Conservation (phyloP, 2,329 filamentous ascomycete genomes). For the Microsporum audouinii region DNA sequence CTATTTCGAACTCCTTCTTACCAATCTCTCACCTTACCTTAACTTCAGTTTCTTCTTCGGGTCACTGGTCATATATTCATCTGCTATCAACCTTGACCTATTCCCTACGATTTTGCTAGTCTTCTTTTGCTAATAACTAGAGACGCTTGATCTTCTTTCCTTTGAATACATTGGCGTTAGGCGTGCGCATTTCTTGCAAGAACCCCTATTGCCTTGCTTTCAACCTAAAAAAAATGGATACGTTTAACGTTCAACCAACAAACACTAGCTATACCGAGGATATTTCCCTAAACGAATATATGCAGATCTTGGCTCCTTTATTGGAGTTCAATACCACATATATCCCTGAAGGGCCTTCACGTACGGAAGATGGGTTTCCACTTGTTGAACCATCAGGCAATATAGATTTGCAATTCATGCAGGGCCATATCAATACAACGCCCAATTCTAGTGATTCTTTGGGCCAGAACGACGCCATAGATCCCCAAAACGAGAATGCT, state of each 20-base stretch:
- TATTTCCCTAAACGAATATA: neutral
- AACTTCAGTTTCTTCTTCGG: neutral
- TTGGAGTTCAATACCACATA: neutral
- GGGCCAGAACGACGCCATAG: neutral
- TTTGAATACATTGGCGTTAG: too few species aligned
- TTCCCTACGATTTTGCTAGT: too few species aligned
- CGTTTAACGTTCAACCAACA: neutral
- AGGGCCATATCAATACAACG: too few species aligned
- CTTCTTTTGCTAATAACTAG: too few species aligned
- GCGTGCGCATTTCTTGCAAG: too few species aligned
- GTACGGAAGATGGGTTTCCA: neutral
- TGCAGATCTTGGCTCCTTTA: neutral
- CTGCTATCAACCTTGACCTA: too few species aligned
- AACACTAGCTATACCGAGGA: neutral
- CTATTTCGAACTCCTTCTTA: neutral
- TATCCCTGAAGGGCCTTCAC: neutral
- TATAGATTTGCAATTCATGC: neutral
- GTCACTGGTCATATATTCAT: too few species aligned
- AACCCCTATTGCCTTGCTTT: neutral
- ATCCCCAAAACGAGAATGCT: neutral
- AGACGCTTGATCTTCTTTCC: too few species aligned
- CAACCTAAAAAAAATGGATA: neutral
- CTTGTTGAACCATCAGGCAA: too few species aligned
- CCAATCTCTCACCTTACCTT: neutral
- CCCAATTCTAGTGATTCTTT: neutral